Base-by-base conservation (phyloP, 352 stramenopile genomes). In the Stramenopiles sp. region DNA sequence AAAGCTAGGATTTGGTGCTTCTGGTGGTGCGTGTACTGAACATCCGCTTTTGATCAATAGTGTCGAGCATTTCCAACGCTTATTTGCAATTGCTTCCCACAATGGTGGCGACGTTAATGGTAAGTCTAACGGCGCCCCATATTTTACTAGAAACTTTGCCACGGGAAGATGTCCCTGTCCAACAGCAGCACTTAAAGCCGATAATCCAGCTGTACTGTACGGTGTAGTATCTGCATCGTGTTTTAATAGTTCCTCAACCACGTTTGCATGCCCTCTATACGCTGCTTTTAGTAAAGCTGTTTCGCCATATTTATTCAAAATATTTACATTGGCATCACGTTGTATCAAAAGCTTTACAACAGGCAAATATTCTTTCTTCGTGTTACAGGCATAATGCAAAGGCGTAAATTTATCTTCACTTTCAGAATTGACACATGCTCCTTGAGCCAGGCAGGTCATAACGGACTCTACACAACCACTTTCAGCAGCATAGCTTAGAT, bases 201-300 rank as follows among this genome's bases (percentile, higher is more conserved):
- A 53, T 53, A 53, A 53, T 53, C 38, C 38, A 4, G 38, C 38
- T 53, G 38, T 53, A 13, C 38, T 53, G 13, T 53, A 53, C 4
- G 38, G 38, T 13, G 4, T 53, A 4, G 38, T 85, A 31, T 90
- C 84, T 23, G 85, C 85, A 0, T 83, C 83, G 43, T 81, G 85
- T 7, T 84, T 80, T 30, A 91, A 80, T 27, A 91, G 83, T 78
- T 85, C 79, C 1, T 83, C 79, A 13, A 88, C 84, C 20, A 89
- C 79, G 38, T 85, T 81, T 33, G 86, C 63, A 43, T 88, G 82
- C 20, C 86, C 84, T 53, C 85, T 73, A 53, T 87, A 86, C 23
- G 88, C 84, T 20, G 87, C 85, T 23, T 81, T 83, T 63, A 89
- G 81, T 76, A 91, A 80, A 20, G 79, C 63, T 32, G 29, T 63